Evolutionary conservation across 495 filamentous ascomycete genomes (phyloP).

Genomic region (Aspergillus hancockii): DNA sequence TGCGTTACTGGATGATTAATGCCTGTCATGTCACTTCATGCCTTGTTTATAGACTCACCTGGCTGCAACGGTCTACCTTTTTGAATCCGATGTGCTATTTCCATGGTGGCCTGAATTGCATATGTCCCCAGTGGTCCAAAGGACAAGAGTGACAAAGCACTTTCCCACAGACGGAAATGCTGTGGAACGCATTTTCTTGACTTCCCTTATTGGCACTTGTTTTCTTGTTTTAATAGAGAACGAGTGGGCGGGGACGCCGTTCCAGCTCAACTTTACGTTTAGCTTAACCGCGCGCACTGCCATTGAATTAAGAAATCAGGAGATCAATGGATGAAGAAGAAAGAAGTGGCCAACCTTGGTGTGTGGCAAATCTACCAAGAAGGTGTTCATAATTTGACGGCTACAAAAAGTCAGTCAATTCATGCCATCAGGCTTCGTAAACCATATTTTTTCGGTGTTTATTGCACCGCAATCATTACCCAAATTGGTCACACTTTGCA

Average conservation of each 20-base stretch:
- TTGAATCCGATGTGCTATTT: not conserved
- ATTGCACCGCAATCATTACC: not conserved
- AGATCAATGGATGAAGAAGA: not conserved
- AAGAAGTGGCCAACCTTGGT: too few species aligned
- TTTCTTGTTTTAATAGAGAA: not conserved
- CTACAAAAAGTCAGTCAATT: not conserved
- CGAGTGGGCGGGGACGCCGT: not conserved
- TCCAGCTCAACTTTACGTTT: not conserved
- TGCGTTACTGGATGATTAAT: slow-evolving; percentile 1
- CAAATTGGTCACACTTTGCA: not conserved
- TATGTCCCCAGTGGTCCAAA: not conserved
- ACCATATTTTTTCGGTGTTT: not conserved
- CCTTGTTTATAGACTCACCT: slow-evolving; percentile 1
- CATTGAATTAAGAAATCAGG: not conserved
- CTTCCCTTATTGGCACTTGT: not conserved
- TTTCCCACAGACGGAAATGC: not conserved
- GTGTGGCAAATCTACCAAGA: too few species aligned
- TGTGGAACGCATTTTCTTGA: not conserved
- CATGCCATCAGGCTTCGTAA: not conserved
- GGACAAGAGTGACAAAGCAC: not conserved
- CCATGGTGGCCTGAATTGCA: slow-evolving; percentile 1
- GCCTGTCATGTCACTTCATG: not conserved
- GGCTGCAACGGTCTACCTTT: not conserved
- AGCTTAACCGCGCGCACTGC: not conserved
- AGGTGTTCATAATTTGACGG: not conserved